Evolutionary conservation across 306 rosid species (phyloP).

Genomic region (Cyclanthera cordifolia): DNA sequence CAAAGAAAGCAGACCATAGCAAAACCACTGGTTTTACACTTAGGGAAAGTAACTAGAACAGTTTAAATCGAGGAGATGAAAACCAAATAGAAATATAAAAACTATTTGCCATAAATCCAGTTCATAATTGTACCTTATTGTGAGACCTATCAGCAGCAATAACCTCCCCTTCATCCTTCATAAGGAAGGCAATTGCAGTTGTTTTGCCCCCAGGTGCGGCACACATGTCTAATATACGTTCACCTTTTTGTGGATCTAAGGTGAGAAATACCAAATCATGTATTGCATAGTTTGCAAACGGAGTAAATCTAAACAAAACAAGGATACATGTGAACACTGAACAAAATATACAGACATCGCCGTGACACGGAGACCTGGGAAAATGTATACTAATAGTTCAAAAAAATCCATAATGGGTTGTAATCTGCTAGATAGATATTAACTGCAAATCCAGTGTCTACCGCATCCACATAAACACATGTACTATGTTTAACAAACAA

Average conservation of each 20-base stretch:
- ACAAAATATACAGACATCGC: neutral
- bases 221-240: constrained; percentile 85
- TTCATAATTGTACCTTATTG: constrained; percentile 58
- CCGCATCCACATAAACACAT: neutral
- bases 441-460: neutral
- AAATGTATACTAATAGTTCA: neutral
- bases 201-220: constrained; percentile 99
- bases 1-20: neutral
- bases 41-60: neutral
- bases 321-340: neutral
- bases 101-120: neutral
- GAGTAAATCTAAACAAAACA: neutral
- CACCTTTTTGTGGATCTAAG: constrained; percentile 85
- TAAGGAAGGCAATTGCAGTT: constrained; percentile 84
- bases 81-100: neutral
- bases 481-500: neutral
- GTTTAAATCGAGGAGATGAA: neutral
- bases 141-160: constrained; percentile 89
- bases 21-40: neutral
- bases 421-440: neutral
- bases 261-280: constrained; percentile 9
- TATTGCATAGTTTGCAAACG: neutral
- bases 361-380: neutral
- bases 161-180: constrained; percentile 87
- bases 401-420: neutral